Conservation (phyloP, 805 yeast genomes). For the Candida silvatica region DNA sequence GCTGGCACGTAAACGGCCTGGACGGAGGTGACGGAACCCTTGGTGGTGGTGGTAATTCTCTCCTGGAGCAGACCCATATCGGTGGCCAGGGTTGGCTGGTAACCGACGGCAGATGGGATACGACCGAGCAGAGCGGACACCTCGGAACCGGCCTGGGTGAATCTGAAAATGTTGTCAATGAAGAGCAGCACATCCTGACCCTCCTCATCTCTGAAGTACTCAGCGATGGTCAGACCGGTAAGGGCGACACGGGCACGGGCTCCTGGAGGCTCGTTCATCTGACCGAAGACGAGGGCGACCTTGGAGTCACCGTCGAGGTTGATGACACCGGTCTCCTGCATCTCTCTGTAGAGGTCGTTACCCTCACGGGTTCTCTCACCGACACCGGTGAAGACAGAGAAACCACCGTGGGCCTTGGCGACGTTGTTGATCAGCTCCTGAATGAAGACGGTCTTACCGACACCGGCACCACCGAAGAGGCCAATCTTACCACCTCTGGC, state of each 20-base stretch:
- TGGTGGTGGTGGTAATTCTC: conserved; percentile 98
- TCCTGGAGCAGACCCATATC: conserved; percentile 99
- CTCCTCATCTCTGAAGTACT: conserved; percentile 99
- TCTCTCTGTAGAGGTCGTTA: conserved; percentile 99
- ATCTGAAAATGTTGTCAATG: conserved; percentile 99
- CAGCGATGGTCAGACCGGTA: conserved; percentile 99
- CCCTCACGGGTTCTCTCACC: conserved; percentile 99
- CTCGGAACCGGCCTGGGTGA: conserved; percentile 99
- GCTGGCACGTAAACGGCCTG: conserved; percentile 99
- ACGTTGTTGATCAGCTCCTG: conserved; percentile 99
- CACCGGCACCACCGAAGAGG: conserved; percentile 99
- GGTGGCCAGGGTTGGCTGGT: conserved; percentile 99
- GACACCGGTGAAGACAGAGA: conserved; percentile 99
- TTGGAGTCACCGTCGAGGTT: conserved; percentile 99
- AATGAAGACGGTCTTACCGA: conserved; percentile 99
- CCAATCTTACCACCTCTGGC: conserved; percentile 99
- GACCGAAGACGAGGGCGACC: conserved; percentile 99
- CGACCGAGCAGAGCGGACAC: conserved; percentile 99
- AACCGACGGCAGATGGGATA: conserved; percentile 99
- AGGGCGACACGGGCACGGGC: conserved; percentile 99
- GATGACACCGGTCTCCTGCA: conserved; percentile 99
- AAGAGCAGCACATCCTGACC: conserved; percentile 99
- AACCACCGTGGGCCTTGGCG: conserved; percentile 99
- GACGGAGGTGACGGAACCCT: conserved; percentile 99
- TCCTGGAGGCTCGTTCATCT: conserved; percentile 99